Evolutionary conservation across 345 rosid genomes (phyloP), one percentile per base, ranked within the genome.

Genomic region (Triadica sebifera): DNA sequence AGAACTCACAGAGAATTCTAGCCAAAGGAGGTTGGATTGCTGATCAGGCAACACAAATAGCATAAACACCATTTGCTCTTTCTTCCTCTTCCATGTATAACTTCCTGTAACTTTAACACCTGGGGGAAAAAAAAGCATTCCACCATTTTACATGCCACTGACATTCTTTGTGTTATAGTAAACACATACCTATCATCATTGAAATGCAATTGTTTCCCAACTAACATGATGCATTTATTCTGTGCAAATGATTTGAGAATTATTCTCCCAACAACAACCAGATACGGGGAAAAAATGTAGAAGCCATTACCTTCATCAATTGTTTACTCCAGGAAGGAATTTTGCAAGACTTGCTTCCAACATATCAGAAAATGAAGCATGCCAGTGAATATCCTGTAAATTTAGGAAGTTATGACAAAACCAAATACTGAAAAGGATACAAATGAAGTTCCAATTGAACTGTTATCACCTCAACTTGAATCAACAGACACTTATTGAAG

Each of bases 61-160:
- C 89, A 49, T 86, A 77, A 67, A 93, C 91, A 72, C 95, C 97
- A 55, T 87, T 85, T n/a, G 75, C 74, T 71, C 71, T 82, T 80
- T 91, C 95, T 75, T 85, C 88, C 74, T 87, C 89, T 81, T 87
- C 89, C 4, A 87, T 24, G 69, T 93, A 93, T 75, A 89, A 90
- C 75, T 85, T 89, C 77, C 95, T 70, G 56, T 87, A 90, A 76
- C 78, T 81, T 47, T 71, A 55, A 88, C 84, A 58, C 96, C 97
- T 87, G 79, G 7, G 7, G 0, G 37, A 38, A 9, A n/a, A 17
- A 58, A 37, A 6, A 22, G 9, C 25, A 41, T 34, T 13, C 4
- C n/a, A n/a, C 10, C 22, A 8, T 22, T 58, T 20, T 56, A 8
- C 29, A 56, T 56, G 8, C 34, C 11, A 58, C 29, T 24, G 24